A percentile compares a stretch with the other conserved stretches of the same genome.
These are phyloP conservation scores for Talaromyces liani DNA, from an alignment of 495 filamentous ascomycete genomes.

Conservation along the genomic window DNA sequence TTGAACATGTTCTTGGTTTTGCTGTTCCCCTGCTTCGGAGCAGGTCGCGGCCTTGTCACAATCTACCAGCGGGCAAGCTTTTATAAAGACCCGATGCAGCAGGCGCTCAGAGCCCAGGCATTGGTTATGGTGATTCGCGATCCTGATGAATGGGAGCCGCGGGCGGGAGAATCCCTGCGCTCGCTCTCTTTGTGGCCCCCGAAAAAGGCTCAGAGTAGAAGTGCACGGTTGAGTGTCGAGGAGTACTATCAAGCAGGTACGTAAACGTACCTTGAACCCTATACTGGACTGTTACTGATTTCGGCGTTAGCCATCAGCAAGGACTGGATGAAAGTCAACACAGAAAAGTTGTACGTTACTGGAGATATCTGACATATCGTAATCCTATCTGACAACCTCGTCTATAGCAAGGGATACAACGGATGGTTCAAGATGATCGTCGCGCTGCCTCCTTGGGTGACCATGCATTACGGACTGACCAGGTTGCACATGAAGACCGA, in stretches of 20 bases:
- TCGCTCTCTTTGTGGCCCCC: neutral
- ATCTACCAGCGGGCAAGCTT: conserved; percentile 19
- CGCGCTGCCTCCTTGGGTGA: neutral
- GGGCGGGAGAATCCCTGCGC: neutral
- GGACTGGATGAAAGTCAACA: neutral
- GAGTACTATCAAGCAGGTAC: neutral
- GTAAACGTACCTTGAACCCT: neutral
- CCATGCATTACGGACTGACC: neutral
- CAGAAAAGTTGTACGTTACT: neutral
- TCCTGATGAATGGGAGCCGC: conserved; percentile 23
- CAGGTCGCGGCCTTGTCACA: conserved; percentile 21
- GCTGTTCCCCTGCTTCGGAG: conserved; percentile 25
- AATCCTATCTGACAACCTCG: neutral
- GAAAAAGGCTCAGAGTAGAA: neutral
- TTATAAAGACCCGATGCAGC: conserved; percentile 18
- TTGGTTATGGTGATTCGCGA: conserved; percentile 27
- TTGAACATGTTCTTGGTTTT: conserved; percentile 18
- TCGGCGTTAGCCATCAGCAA: neutral
- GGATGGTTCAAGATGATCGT: neutral
- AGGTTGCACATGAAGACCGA: neutral
- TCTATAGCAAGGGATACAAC: neutral
- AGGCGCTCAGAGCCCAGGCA: conserved; percentile 20
- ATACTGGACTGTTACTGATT: neutral
- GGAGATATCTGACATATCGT: neutral
- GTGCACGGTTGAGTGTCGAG: neutral